These are phyloP conservation scores for Erysimum pusillum DNA, from an alignment of 441 rosid species.

Conservation along the genomic window DNA sequence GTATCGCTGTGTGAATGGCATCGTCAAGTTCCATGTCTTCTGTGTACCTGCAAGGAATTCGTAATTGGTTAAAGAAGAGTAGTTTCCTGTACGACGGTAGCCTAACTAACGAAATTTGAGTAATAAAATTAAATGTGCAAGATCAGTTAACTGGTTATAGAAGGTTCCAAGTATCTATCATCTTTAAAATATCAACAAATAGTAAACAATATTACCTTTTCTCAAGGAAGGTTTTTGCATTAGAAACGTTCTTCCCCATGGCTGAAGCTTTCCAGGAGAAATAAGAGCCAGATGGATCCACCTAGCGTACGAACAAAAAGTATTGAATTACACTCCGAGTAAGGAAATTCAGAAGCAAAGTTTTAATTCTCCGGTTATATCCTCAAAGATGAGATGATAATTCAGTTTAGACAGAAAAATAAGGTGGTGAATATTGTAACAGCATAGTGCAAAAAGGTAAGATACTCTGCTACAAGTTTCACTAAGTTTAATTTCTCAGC, in stretches of 20 bases:
- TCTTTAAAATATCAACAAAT: not conserved
- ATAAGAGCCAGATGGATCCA: conserved; percentile 98
- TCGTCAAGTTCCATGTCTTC: conserved; percentile 99
- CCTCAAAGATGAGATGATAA: not conserved
- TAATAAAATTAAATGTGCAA: not conserved
- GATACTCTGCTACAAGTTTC: conserved; percentile 7
- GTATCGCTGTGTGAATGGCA: conserved; percentile 93
- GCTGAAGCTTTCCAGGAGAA: conserved; percentile 99
- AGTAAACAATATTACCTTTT: conserved; percentile 65
- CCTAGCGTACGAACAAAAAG: conserved; percentile 50
- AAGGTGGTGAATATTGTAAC: conserved; percentile 1
- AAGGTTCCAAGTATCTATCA: conserved; percentile 4
- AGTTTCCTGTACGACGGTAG: not conserved
- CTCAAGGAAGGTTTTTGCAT: conserved; percentile 94
- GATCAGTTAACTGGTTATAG: conserved; percentile 2
- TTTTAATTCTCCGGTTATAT: not conserved
- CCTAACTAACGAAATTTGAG: conserved; percentile 3
- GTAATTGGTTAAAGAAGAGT: conserved; percentile 5
- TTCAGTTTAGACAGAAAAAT: not conserved
- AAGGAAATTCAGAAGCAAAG: not conserved
- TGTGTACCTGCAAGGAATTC: conserved; percentile 64
- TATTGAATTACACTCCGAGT: not conserved
- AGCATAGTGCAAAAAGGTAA: conserved; percentile 1
- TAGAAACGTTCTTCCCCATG: conserved; percentile 94
- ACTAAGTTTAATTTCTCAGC: not conserved